phyloP scores from a whole-genome alignment of 768 basidiomycete species.

The Lentinus tigrinus region DNA sequence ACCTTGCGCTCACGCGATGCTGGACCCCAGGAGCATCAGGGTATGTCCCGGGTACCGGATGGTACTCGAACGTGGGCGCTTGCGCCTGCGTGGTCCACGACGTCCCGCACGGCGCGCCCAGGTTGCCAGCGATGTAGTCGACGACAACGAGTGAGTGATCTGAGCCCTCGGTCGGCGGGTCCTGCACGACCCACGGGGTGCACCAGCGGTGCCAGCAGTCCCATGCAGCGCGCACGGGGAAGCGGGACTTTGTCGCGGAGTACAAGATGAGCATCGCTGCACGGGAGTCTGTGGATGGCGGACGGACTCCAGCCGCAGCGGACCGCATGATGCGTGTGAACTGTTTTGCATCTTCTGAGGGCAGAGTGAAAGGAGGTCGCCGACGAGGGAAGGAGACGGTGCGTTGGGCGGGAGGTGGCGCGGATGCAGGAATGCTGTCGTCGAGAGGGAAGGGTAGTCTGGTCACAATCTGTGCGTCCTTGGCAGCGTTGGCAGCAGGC shows the following conservation, averaged over 20 bases:
- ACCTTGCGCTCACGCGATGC: constrained; percentile 1
- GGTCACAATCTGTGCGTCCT: constrained; percentile 9
- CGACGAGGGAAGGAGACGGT: constrained; percentile 8
- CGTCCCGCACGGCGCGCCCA: constrained; percentile 6
- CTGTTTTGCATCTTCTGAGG: constrained; percentile 7
- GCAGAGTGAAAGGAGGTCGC: constrained; percentile 7
- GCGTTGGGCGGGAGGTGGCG: constrained; percentile 4
- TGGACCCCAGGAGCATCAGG: constrained; percentile 15
- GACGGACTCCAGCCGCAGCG: constrained; percentile 4
- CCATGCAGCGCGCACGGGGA: constrained; percentile 14
- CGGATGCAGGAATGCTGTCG: background rate
- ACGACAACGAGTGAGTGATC: background rate
- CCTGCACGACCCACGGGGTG: constrained; percentile 13
- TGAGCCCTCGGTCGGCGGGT: background rate
- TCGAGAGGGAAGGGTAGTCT: constrained; percentile 5
- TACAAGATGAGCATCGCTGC: constrained; percentile 15
- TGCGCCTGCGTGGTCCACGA: constrained; percentile 3
- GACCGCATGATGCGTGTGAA: constrained; percentile 13
- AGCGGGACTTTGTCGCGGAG: constrained; percentile 8
- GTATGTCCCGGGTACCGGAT: constrained; percentile 15
- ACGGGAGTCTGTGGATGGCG: constrained; percentile 6
- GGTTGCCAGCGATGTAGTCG: constrained; percentile 11
- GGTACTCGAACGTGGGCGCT: background rate
- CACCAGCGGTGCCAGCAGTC: constrained; percentile 23
- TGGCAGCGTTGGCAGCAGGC: background rate